A percentile compares a stretch with the other conserved stretches of the same genome.
Evolutionary conservation across 2,329 filamentous ascomycete species (phyloP).

Genomic region (Ascochyta viciae-villosae): DNA sequence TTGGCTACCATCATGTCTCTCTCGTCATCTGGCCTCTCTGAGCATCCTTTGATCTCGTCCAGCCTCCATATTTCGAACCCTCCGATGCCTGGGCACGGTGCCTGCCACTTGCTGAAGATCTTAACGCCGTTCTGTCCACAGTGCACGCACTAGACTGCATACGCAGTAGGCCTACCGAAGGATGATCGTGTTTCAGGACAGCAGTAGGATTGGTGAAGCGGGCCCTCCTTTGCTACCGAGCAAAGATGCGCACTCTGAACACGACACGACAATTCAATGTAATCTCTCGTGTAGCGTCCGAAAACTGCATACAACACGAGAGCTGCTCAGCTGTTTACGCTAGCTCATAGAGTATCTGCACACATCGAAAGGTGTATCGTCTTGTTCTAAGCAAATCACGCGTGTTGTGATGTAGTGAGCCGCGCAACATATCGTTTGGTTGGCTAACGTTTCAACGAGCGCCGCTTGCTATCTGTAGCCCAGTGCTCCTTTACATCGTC

Average conservation of each 20-base stretch:
- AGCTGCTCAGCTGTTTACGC: background rate
- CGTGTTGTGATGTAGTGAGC: conserved; percentile 1
- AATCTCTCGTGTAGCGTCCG: background rate
- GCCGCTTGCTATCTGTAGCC: background rate
- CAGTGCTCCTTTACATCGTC: background rate
- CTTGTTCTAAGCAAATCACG: conserved; percentile 7
- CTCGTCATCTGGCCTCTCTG: conserved; percentile 3
- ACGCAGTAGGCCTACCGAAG: conserved; percentile 5
- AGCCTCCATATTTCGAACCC: background rate
- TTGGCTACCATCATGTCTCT: background rate
- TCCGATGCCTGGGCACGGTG: conserved; percentile 2
- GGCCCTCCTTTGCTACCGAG: conserved; percentile 9
- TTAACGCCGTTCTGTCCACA: conserved; percentile 2
- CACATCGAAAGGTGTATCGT: background rate
- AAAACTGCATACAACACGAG: background rate
- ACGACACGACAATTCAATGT: background rate
- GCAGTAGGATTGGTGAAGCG: background rate
- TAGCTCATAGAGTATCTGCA: background rate
- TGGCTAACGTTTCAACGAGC: background rate
- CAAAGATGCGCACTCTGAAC: background rate
- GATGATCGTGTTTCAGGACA: conserved; percentile 13
- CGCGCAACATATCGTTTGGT: background rate
- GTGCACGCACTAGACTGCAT: conserved; percentile 3
- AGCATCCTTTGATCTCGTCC: background rate
- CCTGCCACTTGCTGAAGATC: conserved; percentile 12